Evolutionary conservation across 176 grass and related monocot species (phyloP).

Genomic region (Aegilops longissima): DNA sequence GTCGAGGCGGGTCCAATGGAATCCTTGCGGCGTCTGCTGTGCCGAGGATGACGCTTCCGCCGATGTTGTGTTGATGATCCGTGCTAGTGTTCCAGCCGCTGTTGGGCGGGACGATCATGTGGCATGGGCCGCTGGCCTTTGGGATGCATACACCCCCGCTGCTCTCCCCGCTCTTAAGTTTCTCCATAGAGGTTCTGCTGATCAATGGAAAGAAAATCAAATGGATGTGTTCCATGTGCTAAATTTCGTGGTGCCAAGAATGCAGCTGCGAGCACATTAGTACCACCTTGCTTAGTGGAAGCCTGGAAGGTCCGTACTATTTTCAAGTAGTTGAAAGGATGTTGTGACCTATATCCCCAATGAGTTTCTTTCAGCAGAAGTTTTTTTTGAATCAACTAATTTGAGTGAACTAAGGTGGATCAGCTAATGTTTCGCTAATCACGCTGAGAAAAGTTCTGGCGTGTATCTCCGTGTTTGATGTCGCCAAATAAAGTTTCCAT

Average conservation of each 20-base stretch:
- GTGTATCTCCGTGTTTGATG: not conserved
- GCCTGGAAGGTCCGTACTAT: conserved; percentile 39
- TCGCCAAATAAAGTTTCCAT: not conserved
- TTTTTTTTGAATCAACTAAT: not conserved
- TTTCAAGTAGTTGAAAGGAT: not conserved
- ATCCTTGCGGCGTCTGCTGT: no score
- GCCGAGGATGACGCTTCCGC: no score
- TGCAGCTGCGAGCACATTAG: conserved; percentile 36
- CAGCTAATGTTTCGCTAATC: not conserved
- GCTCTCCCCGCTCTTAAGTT: no score
- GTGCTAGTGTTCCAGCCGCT: no score
- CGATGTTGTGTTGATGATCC: no score
- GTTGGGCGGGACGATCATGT: no score
- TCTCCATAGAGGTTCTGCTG: conserved; percentile 29
- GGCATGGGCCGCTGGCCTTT: no score
- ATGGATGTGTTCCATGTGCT: conserved; percentile 46
- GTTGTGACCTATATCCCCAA: not conserved
- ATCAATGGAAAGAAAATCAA: conserved; percentile 72
- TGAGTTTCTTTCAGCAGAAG: not conserved
- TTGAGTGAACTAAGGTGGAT: not conserved
- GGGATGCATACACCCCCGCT: no score
- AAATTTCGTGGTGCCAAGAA: conserved; percentile 35
- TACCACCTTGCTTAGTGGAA: conserved; percentile 75
- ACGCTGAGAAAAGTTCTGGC: no score
- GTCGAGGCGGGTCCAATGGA: no score